Base-by-base conservation (phyloP, 2,329 filamentous ascomycete species). In the Davidsoniella eucalypti region DNA sequence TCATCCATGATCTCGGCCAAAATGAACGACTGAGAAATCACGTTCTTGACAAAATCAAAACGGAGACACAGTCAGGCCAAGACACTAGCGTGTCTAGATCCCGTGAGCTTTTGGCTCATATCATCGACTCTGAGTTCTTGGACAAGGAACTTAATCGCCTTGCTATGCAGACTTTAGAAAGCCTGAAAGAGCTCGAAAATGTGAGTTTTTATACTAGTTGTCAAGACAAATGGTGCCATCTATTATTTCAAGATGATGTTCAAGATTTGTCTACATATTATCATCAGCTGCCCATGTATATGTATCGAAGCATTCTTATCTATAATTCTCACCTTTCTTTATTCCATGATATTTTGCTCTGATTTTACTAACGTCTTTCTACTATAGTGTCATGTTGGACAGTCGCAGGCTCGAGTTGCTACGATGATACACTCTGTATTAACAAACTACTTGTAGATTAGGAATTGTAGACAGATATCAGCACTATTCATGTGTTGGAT, bases 361-460 rank as follows among this genome's bases (percentile, higher is more conserved):
- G 21, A 5, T 23, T 23, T 23, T 23, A 23, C 41, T 52, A 42
- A 49, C 36, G 12, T 36, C 16, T 47, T 16, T 17, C 9, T 14
- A 26, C 12, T 52, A 14, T 36, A 52, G 51, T 50, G 51, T 37
- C 47, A 52, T 46, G 45, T 40, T 17, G 47, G 44, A 23, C 21
- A 49, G 16, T 45, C 51, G 4, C 51, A 52, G 47, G 37, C 41
- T 23, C 51, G 43, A 5, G 43, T 50, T 39, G 51, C 47, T n/a
- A 42, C 44, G 29, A 52, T 52, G 51, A 46, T 52, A 10, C 51
- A 52, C 38, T 52, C 51, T 4, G 51, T 52, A 18, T 37, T 52
- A n/a, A 37, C 49, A 29, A 46, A 50, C 26, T 52, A 52, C 51
- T 49, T 52, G 36, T 52, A 39, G 40, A 10, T 33, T 4, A 33